Base-by-base conservation (phyloP, 305 asterid species). In the Coffea humblotiana region DNA sequence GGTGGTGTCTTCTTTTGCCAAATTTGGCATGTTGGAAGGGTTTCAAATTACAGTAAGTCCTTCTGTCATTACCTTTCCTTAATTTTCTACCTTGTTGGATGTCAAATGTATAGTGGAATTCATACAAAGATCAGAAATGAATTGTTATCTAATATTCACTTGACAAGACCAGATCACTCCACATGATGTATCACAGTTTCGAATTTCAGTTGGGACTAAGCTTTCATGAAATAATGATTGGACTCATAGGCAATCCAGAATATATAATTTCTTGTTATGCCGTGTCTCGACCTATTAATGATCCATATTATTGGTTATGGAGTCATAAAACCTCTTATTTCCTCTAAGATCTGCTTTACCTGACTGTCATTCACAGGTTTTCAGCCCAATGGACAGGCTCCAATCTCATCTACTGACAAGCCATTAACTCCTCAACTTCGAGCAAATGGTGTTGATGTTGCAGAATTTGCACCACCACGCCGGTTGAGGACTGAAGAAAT, bases 391-490 rank as follows among this genome's bases (percentile, higher is more conserved):
- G 93, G 94, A 60, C 88, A 88, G 85, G 89, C 92, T 81, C 95
- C 97, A 21, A 78, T 91, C 67, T 92, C 97, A 48, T 85, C 89
- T 37, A 88, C 94, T 16, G 91, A 89, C 81, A 91, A 82, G 85
- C 81, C 25, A 37, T 4, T 91, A 76, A 25, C 88, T 60, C 90
- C 90, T 10, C 89, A 86, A 54, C 11, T 88, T 71, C 87, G 80
- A 45, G 63, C 89, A 11, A 79, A 83, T 49, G 90, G 88, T 8
- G 40, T 86, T 45, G 89, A 89, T 27, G 83, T 82, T 76, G 89
- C 63, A 0, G 70, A 15, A 15, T 89, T 84, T 80, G 79, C 96
- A 71, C 86, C 94, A 74, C 95, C 97, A 7, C 86, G 91, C 12
- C 89, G 93, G 16, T 82, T 92, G 4, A 87, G 75, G 15, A 85